Evolutionary conservation across 495 filamentous ascomycete genomes (phyloP), one percentile per base, ranked within the genome.

Genomic region (Tuber melanosporum): DNA sequence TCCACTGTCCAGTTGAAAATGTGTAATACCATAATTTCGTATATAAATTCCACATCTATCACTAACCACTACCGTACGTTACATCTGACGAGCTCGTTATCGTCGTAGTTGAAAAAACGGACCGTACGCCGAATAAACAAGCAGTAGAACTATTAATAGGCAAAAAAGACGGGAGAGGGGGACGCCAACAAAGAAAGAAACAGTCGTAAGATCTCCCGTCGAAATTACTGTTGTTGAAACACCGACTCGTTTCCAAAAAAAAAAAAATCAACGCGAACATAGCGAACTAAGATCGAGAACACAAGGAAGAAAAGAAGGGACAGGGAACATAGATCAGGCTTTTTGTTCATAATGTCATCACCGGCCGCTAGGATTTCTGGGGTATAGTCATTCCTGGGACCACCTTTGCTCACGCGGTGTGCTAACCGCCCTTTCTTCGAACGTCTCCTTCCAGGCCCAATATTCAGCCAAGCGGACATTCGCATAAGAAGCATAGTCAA

Each of bases 401-500:
- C 95, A 98, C 81, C 93, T 88, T 83, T 88, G 87, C 86, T 99
- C 95, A 71, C 96, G 88, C 73, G 95, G 70, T 32, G 46, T 74
- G 41, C 73, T 80, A 32, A 22, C n/a, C 70, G 76, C 49, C 14
- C 52, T 75, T 14, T 90, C 91, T 71, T 91, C 88, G 14, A 83
- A 80, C 84, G 94, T 92, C 19, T 87, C 90, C 76, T 93, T 91
- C 95, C 95, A 99, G n/a, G 91, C 93, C 88, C 91, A 97, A 85
- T 98, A 99, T 86, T 99, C 95, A 57, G 92, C 92, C 14, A 99
- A 86, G 75, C 96, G 88, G 7, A 91, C 83, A 83, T 97, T 93
- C 39, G 95, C 96, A 85, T 98, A 99, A 41, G 89, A 88, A 49
- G 93, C 93, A 81, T 98, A 99, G 85, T 99, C 94, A 82, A 99